Conservation (phyloP, 2,329 filamentous ascomycete genomes). For the Exophiala mesophila region DNA sequence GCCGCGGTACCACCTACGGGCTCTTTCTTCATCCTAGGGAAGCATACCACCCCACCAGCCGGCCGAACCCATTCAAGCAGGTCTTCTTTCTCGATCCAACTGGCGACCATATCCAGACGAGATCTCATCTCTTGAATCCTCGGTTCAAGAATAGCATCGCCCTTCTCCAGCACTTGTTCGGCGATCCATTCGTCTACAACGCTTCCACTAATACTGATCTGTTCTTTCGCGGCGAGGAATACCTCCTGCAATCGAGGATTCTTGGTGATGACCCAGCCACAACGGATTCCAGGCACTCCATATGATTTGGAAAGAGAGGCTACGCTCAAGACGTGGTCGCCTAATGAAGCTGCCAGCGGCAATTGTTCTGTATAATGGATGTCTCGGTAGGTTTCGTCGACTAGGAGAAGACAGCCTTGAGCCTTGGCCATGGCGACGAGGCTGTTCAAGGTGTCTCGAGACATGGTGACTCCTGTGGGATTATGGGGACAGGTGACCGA, state of each 20-base stretch:
- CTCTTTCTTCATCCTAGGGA: slow-evolving; percentile 25
- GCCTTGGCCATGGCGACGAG: background rate
- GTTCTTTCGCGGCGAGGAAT: background rate
- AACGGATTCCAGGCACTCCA: background rate
- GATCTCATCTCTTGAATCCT: slow-evolving; percentile 22
- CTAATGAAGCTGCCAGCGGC: background rate
- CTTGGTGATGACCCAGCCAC: slow-evolving; percentile 1
- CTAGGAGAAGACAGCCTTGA: background rate
- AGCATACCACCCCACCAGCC: slow-evolving; percentile 26
- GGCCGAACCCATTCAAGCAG: slow-evolving; percentile 27
- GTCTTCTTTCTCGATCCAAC: slow-evolving; percentile 26
- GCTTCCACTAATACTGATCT: background rate
- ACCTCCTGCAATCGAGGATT: background rate
- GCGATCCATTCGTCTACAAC: slow-evolving; percentile 12
- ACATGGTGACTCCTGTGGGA: background rate
- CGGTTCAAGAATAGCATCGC: slow-evolving; percentile 8
- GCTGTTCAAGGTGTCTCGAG: slow-evolving; percentile 1
- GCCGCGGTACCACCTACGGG: slow-evolving; percentile 17
- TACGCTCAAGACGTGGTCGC: slow-evolving; percentile 1
- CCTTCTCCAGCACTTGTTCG: slow-evolving; percentile 23
- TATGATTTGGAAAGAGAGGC: background rate
- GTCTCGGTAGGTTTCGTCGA: slow-evolving; percentile 2
- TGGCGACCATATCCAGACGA: slow-evolving; percentile 22
- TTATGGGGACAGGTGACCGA: slow-evolving; percentile 1
- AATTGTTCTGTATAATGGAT: background rate